Base-by-base conservation (phyloP, 257 asterid genomes). In the Fraxinus quadrangulata region DNA sequence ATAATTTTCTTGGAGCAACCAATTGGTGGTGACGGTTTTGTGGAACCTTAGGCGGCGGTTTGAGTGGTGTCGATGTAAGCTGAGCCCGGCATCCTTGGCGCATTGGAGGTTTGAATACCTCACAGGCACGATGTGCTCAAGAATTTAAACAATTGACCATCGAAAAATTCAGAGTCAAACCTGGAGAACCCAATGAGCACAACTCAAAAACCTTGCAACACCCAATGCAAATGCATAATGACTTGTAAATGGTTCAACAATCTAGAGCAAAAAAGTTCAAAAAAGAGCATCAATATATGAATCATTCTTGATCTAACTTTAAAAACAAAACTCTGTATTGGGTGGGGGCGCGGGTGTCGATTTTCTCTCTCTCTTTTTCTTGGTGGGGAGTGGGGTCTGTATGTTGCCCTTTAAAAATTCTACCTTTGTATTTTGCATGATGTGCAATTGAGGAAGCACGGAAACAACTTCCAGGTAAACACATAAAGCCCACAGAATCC, bases 131-230 rank as follows among this genome's bases (percentile, higher is more conserved):
- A 42, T 42, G 12, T 11, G 49, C 49, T 42, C 49, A 42, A 42
- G 16, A 31, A 11, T 61, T 19, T 34, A 14, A 70, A 47, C 45
- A 61, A 80, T n/a, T 59, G 28, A 3, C n/a, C 12, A 21, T 21
- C 61, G 39, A 17, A 59, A 47, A 79, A 56, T 85, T 51, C 42
- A 23, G 67, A 40, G 73, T 81, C 88, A 81, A 85, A 90, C 96
- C 96, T 90, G 96, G 74, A 90, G 94, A 83, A 90, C 92, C 94
- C 96, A 90, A 80, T 90, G 96, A 45, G 96, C 96, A 76, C 94
- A 91, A 85, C 94, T 89, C 81, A 89, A 84, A 86, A 91, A 91
- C 86, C 96, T 89, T 2, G 96, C 96, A 71, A 90, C 92, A 70
- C 96, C 96, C 86, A 90, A 78, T 30, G 96, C 96, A 79, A 90